Percentiles rank a stretch among this genome's conserved stretches.
Evolutionary conservation across 176 grass and related monocot genomes (phyloP).

Genomic region (Cenchrus americanus): DNA sequence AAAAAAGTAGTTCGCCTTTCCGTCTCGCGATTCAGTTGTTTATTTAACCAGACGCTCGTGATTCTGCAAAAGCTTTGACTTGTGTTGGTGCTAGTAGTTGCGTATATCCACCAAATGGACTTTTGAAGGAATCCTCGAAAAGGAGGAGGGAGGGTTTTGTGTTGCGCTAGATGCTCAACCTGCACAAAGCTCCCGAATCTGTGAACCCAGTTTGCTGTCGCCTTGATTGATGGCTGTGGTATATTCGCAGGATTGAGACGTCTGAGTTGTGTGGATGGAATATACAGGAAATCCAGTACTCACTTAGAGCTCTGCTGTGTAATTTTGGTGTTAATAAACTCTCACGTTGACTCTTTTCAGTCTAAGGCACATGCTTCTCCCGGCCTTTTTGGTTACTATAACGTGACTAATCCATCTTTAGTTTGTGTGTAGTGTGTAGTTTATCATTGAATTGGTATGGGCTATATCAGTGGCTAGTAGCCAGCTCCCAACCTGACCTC

Average conservation of each 20-base stretch:
- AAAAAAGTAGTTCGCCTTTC: slow-evolving; percentile 39
- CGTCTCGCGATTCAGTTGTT: slow-evolving; percentile 32
- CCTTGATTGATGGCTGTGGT: not conserved
- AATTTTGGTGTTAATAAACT: slow-evolving; percentile 8
- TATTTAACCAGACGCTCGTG: slow-evolving; percentile 42
- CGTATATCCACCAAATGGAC: not conserved
- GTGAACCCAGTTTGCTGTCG: not conserved
- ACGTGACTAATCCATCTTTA: not conserved
- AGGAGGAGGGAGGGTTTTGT: not conserved
- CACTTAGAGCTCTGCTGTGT: not conserved
- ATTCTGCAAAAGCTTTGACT: slow-evolving; percentile 33
- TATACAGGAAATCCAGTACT: slow-evolving; percentile 20
- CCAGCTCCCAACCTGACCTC: slow-evolving; percentile 32
- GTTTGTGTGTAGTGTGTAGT: not conserved
- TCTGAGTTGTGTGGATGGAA: slow-evolving; percentile 27
- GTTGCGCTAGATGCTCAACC: not conserved
- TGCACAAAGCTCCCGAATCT: not conserved
- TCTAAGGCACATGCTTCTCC: not conserved
- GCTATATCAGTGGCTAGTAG: slow-evolving; percentile 1
- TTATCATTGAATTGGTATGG: slow-evolving; percentile 18
- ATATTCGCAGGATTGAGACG: slow-evolving; percentile 13
- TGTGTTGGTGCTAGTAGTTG: slow-evolving; percentile 19
- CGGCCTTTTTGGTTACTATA: slow-evolving; percentile 6
- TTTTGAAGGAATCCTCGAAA: not conserved
- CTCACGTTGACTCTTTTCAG: slow-evolving; percentile 27